Evolutionary conservation across 257 asterid species (phyloP).

Genomic region (Capsicum chinense): DNA sequence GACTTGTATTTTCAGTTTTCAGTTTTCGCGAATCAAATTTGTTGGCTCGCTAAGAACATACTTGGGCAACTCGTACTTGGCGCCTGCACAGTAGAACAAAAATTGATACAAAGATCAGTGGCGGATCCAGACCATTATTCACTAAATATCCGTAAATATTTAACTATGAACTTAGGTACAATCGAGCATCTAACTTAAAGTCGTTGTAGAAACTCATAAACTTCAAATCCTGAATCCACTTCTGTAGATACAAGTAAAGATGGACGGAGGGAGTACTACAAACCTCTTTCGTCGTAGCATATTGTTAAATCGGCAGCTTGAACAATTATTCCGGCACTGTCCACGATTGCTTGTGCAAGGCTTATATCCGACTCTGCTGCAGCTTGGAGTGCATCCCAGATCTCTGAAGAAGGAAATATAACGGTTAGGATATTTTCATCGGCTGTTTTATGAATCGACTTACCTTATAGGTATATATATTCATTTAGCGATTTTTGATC

Average conservation of each 20-base stretch:
- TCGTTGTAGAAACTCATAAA: not conserved
- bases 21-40: conserved; percentile 61
- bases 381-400: conserved; percentile 83
- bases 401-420: conserved; percentile 45
- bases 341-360: conserved; percentile 65
- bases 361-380: conserved; percentile 71
- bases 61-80: conserved; percentile 74
- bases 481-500: not conserved
- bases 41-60: conserved; percentile 83
- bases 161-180: not conserved
- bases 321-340: conserved; percentile 75
- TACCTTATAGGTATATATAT: not conserved
- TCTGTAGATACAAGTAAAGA: not conserved
- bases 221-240: not conserved
- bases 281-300: conserved; percentile 93
- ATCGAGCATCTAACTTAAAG: not conserved
- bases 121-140: not conserved
- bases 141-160: not conserved
- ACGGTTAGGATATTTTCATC: not conserved
- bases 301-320: conserved; percentile 77
- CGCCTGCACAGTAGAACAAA: conserved; percentile 56
- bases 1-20: not conserved
- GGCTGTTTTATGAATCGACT: not conserved
- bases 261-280: not conserved
- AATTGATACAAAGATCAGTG: not conserved